phyloP scores from a whole-genome alignment of 2,329 filamentous ascomycete genomes.

The Colletotrichum sansevieriae region DNA sequence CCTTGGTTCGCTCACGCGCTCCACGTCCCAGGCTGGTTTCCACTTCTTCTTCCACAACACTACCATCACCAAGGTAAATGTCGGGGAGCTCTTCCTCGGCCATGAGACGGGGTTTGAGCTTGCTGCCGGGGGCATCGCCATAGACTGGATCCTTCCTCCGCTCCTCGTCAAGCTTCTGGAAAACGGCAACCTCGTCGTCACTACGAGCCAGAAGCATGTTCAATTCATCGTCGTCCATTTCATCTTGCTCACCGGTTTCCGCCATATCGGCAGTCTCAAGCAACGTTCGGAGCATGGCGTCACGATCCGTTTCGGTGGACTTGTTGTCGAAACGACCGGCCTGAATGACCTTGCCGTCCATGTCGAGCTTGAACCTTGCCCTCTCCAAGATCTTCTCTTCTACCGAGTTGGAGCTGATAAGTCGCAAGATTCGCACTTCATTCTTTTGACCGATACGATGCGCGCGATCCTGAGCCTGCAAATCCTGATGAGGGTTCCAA shows the following conservation, averaged over 20 bases:
- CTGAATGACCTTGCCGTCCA: conserved; percentile 99
- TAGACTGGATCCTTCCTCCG: conserved; percentile 76
- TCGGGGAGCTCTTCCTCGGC: conserved; percentile 90
- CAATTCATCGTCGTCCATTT: conserved; percentile 98
- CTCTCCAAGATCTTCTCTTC: conserved; percentile 99
- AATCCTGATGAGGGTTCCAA: conserved; percentile 99
- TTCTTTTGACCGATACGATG: conserved; percentile 99
- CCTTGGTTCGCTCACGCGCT: conserved; percentile 92
- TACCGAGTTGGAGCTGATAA: conserved; percentile 97
- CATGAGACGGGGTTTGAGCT: conserved; percentile 83
- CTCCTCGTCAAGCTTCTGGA: conserved; percentile 87
- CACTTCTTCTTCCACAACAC: conserved; percentile 82
- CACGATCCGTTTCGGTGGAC: conserved; percentile 97
- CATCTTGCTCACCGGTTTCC: conserved; percentile 82
- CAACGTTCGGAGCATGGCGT: conserved; percentile 94
- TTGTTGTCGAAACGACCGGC: conserved; percentile 99
- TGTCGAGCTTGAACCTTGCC: conserved; percentile 97
- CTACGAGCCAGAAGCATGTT: conserved; percentile 94
- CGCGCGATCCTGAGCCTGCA: conserved; percentile 98
- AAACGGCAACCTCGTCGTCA: conserved; percentile 81
- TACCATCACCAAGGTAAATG: conserved; percentile 91
- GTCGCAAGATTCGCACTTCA: conserved; percentile 93
- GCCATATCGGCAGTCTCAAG: conserved; percentile 84
- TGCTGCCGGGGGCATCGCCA: conserved; percentile 73
- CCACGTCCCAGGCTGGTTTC: conserved; percentile 85